phyloP scores from a whole-genome alignment of 2,329 filamentous ascomycete species.

The Claviceps capensis region DNA sequence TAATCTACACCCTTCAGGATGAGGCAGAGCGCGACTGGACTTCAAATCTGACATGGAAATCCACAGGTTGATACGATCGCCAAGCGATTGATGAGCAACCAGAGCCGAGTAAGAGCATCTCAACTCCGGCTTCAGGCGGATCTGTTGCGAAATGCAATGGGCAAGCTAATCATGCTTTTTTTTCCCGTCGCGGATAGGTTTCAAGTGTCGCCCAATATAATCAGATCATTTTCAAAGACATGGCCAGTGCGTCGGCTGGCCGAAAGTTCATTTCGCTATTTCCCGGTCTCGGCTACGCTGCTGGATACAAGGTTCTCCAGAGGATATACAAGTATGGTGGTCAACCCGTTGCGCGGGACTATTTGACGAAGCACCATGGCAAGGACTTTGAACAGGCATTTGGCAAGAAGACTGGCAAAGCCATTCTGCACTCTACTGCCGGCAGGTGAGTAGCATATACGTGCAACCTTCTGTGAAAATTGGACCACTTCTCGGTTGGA shows the following conservation, averaged over 20 bases:
- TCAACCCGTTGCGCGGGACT: constrained; percentile 89
- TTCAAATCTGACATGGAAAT: not conserved
- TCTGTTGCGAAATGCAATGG: constrained; percentile 6
- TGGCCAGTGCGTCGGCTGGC: constrained; percentile 53
- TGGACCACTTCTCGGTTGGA: not conserved
- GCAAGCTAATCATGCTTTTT: constrained; percentile 6
- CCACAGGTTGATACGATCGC: constrained; percentile 86
- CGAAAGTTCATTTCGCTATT: constrained; percentile 91
- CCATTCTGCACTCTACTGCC: constrained; percentile 92
- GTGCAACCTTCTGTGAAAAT: not conserved
- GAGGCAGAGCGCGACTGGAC: not conserved
- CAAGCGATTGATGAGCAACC: constrained; percentile 98
- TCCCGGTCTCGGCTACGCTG: constrained; percentile 91
- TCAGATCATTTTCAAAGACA: constrained; percentile 85
- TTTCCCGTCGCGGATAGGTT: constrained; percentile 14
- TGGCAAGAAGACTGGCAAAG: constrained; percentile 94
- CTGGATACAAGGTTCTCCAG: constrained; percentile 95
- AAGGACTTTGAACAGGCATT: constrained; percentile 77
- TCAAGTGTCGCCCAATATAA: constrained; percentile 51
- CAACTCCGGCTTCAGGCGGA: not conserved
- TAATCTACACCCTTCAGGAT: too few species aligned
- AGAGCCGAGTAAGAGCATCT: constrained; percentile 42
- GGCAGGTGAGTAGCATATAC: constrained; percentile 49
- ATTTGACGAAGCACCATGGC: constrained; percentile 66
- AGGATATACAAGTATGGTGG: constrained; percentile 98